Evolutionary conservation across 1,284 basidiomycete genomes (phyloP), one percentile per base, ranked within the genome.

Genomic region (Peniophora sp.): DNA sequence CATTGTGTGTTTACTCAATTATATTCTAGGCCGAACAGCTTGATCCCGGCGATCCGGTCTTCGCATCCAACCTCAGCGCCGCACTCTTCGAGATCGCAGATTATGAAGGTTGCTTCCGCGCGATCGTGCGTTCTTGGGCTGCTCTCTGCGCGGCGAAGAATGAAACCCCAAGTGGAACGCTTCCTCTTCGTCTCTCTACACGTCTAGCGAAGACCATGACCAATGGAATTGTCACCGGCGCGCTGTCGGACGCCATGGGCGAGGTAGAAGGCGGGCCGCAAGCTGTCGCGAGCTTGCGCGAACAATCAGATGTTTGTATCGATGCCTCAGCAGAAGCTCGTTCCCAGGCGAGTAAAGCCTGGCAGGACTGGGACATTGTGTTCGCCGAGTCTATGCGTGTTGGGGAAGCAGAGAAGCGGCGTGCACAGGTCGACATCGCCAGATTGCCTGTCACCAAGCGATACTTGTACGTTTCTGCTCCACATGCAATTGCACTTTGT

Each of bases 1-100:
- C 16, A 22, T n/a, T 41, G 39, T 41, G n/a, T n/a, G 39, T n/a
- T 41, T n/a, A 8, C 39, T 41, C 35, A 8, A n/a, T n/a, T 17
- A 17, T 22, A 5, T 41, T 5, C 5, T 22, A 41, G 39, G 39
- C 39, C 6, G 39, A 41, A 22, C 8, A n/a, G 5, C 39, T 17
- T 8, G 8, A n/a, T 5, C 39, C 39, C n/a, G 5, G 5, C 5
- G 20, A 41, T 22, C 16, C 39, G 5, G 20, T 22, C n/a, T 41
- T 41, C 43, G 49, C 54, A 9, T 53, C 54, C 23, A 53, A 55
- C 36, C 41, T 55, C n/a, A 55, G 54, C 46, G 54, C 54, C 9
- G 49, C 54, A 10, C 39, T 55, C n/a, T 55, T 45, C 47, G 54
- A 55, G 47, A 45, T 17, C 14, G 52, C 49, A 3, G 48, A 53